These are phyloP conservation scores for Pontederia paniculata DNA, from an alignment of 176 grass and related monocot species.

Conservation along the genomic window DNA sequence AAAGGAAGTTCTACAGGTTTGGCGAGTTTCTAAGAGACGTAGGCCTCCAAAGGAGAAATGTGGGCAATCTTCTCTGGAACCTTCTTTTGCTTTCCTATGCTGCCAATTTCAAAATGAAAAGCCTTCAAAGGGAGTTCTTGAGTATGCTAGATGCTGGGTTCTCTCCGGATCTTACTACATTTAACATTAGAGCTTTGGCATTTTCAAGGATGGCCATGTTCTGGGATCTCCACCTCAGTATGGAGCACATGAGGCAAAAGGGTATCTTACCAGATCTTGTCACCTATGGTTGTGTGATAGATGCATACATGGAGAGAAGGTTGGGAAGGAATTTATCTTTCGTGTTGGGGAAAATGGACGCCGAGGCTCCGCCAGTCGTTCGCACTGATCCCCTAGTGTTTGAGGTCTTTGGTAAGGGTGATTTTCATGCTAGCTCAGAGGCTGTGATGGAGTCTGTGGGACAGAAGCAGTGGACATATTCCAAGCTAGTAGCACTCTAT, in stretches of 20 bases:
- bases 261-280: constrained; percentile 56
- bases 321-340: constrained; percentile 57
- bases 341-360: constrained; percentile 41
- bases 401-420: constrained; percentile 70
- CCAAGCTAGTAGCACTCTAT: constrained; percentile 44
- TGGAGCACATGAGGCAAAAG: constrained; percentile 71
- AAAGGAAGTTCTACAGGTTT: constrained; percentile 58
- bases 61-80: constrained; percentile 75
- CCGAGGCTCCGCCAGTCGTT: constrained; percentile 23
- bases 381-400: constrained; percentile 53
- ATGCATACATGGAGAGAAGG: constrained; percentile 65
- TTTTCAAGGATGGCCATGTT: constrained; percentile 95
- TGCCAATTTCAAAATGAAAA: constrained; percentile 94
- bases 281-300: constrained; percentile 67
- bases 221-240: constrained; percentile 86
- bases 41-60: constrained; percentile 43
- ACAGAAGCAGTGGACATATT: constrained; percentile 51
- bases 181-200: constrained; percentile 55
- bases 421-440: constrained; percentile 66
- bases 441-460: constrained; percentile 33
- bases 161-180: constrained; percentile 65
- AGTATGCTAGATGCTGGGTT: constrained; percentile 62
- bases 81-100: constrained; percentile 77
- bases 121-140: constrained; percentile 72
- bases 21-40: constrained; percentile 47